Conservation (phyloP, 2,329 filamentous ascomycete species). For the Macrophomina tecta region DNA sequence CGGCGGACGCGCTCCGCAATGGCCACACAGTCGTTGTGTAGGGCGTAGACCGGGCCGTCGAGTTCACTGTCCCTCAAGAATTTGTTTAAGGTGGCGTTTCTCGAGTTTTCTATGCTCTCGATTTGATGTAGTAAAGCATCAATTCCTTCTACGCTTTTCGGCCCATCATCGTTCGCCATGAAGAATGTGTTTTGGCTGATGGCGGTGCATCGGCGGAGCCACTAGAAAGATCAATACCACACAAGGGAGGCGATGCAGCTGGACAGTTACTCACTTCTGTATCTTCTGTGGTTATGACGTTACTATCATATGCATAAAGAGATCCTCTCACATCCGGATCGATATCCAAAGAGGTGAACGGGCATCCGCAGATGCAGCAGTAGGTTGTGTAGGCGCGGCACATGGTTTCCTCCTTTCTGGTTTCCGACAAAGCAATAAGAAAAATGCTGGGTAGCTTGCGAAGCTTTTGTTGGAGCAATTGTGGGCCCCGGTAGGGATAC, state of each 20-base stretch:
- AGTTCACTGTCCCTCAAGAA: neutral
- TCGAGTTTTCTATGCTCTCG: neutral
- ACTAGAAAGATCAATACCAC: neutral
- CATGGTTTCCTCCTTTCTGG: neutral
- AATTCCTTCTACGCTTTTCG: neutral
- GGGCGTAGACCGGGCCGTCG: neutral
- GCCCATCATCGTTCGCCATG: neutral
- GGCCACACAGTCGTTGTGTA: slow-evolving; percentile 4
- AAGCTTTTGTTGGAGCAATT: slow-evolving; percentile 19
- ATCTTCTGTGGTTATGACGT: neutral
- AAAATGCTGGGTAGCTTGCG: neutral
- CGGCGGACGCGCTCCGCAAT: slow-evolving; percentile 10
- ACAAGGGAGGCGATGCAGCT: neutral
- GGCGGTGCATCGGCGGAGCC: slow-evolving; percentile 1
- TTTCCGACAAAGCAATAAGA: neutral
- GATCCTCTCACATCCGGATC: slow-evolving; percentile 4
- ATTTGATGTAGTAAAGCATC: neutral
- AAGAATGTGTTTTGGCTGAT: slow-evolving; percentile 10
- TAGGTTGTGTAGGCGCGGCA: slow-evolving; percentile 19
- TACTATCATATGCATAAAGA: slow-evolving; percentile 5
- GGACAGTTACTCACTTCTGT: neutral
- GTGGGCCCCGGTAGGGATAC: slow-evolving; percentile 16
- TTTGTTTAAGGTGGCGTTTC: slow-evolving; percentile 3
- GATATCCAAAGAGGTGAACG: slow-evolving; percentile 7
- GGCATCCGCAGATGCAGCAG: slow-evolving; percentile 24